Percentiles rank a stretch among this genome's conserved stretches.
Evolutionary conservation across 768 basidiomycete species (phyloP).

Genomic region (Suillus lakei): DNA sequence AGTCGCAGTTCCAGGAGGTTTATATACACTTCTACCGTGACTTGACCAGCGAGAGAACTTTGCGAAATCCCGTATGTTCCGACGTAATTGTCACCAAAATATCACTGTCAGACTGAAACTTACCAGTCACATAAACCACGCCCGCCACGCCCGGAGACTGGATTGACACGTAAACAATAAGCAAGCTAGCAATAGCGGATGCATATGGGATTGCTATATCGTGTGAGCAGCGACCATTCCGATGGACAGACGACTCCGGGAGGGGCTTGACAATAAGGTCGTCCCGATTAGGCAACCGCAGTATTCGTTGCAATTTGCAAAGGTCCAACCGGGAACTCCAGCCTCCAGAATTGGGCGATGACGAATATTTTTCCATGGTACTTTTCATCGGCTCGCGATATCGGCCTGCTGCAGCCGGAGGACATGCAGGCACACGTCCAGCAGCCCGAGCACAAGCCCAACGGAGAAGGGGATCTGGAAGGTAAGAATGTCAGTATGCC

Average conservation of each 20-base stretch:
- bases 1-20: background rate
- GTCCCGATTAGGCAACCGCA: background rate
- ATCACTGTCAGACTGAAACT: background rate
- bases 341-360: background rate
- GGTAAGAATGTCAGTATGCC: too few relatives aligned
- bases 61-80: background rate
- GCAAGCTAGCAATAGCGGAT: background rate
- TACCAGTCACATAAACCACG: background rate
- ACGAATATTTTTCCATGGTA: background rate
- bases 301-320: background rate
- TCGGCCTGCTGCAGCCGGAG: background rate
- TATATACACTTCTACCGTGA: background rate
- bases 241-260: background rate
- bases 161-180: background rate
- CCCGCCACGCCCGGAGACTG: background rate
- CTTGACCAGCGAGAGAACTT: background rate
- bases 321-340: background rate
- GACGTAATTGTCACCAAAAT: background rate
- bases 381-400: background rate
- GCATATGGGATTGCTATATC: background rate
- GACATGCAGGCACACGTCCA: background rate
- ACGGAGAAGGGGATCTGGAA: too few relatives aligned
- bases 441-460: background rate
- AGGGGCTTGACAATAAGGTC: background rate
- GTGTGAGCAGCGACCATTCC: background rate